phyloP scores from a whole-genome alignment of 768 basidiomycete species.

The Clathrus columnatus region DNA sequence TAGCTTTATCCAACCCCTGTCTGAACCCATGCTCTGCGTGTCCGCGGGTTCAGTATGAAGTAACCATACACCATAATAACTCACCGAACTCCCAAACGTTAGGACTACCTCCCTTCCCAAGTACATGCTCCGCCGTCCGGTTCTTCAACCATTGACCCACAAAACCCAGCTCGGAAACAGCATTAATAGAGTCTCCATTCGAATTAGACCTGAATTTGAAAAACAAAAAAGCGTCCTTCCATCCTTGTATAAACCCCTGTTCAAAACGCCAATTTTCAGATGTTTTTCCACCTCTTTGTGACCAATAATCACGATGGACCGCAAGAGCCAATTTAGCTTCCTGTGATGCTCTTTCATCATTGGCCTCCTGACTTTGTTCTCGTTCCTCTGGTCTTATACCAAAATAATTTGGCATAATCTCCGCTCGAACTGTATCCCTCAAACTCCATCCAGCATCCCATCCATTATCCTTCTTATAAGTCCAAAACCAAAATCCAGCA shows the following conservation, averaged over 20 bases:
- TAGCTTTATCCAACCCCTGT: not conserved
- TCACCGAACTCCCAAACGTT: slow-evolving; percentile 63
- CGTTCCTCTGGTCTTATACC: slow-evolving; percentile 32
- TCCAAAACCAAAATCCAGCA: slow-evolving; percentile 82
- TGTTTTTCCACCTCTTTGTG: slow-evolving; percentile 33
- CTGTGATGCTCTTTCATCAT: slow-evolving; percentile 22
- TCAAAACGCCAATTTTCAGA: slow-evolving; percentile 64
- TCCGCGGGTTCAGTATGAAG: slow-evolving; percentile 13
- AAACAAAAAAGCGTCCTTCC: slow-evolving; percentile 63
- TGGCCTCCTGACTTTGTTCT: slow-evolving; percentile 13
- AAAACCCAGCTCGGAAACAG: slow-evolving; percentile 55
- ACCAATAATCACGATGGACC: slow-evolving; percentile 39
- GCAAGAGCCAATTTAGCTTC: not conserved
- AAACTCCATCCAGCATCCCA: slow-evolving; percentile 74
- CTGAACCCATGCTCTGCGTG: slow-evolving; percentile 48
- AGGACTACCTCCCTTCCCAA: slow-evolving; percentile 27
- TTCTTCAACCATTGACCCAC: slow-evolving; percentile 47
- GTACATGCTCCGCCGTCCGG: slow-evolving; percentile 36
- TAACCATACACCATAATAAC: slow-evolving; percentile 12
- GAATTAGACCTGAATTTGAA: slow-evolving; percentile 23
- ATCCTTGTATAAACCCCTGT: slow-evolving; percentile 58
- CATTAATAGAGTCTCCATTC: slow-evolving; percentile 16
- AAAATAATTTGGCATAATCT: slow-evolving; percentile 49
- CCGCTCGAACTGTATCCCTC: slow-evolving; percentile 50
- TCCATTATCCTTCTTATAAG: slow-evolving; percentile 59